phyloP scores from a whole-genome alignment of 352 stramenopile genomes.

The Pythium folliculosum region DNA sequence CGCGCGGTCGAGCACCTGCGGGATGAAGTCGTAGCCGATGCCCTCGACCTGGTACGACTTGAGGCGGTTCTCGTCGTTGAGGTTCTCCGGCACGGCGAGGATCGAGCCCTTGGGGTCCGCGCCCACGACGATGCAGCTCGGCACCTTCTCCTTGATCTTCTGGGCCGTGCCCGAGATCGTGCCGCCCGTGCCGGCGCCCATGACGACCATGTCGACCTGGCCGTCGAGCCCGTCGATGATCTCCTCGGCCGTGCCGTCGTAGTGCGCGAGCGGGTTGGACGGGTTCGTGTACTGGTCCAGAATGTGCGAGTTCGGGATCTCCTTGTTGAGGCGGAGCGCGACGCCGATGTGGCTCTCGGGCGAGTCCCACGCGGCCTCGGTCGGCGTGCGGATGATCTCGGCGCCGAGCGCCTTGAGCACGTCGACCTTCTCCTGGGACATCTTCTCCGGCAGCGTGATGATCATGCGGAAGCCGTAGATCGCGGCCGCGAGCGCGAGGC shows the following conservation, averaged over 20 bases:
- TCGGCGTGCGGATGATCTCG: constrained; percentile 96
- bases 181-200: constrained; percentile 93
- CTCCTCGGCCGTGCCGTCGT: constrained; percentile 95
- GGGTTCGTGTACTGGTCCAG: constrained; percentile 97
- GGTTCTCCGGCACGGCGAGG: constrained; percentile 88
- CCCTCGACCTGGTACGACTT: constrained; percentile 95
- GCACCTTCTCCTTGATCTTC: constrained; percentile 94
- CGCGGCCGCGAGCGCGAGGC: constrained; percentile 95
- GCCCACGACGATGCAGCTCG: constrained; percentile 82
- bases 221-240: constrained; percentile 92
- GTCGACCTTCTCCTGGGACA: constrained; percentile 97
- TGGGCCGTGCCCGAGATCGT: constrained; percentile 94
- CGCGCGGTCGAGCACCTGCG: constrained; percentile 92
- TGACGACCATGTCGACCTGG: constrained; percentile 95
- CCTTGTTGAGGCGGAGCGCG: constrained; percentile 90
- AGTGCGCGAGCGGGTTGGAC: constrained; percentile 95
- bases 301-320: constrained; percentile 96
- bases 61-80: constrained; percentile 93
- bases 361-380: constrained; percentile 95
- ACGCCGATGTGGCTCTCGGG: constrained; percentile 95
- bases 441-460: constrained; percentile 95
- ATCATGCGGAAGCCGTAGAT: constrained; percentile 97
- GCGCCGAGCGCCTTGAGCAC: constrained; percentile 95
- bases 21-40: constrained; percentile 98
- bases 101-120: constrained; percentile 93